These are phyloP conservation scores for Epicoccum nigrum DNA, from an alignment of 2,329 filamentous ascomycete genomes.

Conservation along the genomic window DNA sequence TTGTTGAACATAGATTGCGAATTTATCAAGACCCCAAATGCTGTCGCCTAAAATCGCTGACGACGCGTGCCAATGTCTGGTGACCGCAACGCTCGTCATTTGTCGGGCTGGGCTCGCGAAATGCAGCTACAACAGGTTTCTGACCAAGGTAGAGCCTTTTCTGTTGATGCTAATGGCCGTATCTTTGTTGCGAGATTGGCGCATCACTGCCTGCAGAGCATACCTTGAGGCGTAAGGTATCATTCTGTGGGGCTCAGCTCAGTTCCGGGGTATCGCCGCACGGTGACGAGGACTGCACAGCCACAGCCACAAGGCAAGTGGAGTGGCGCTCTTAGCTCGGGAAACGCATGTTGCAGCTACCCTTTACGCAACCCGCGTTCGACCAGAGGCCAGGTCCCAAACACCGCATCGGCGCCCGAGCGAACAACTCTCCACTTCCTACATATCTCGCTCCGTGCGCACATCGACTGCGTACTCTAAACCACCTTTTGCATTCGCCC, in stretches of 20 bases:
- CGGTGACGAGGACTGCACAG: constrained; percentile 5
- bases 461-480: constrained; percentile 9
- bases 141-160: background rate
- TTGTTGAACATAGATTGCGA: constrained; percentile 35
- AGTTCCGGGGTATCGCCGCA: background rate
- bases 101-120: constrained; percentile 1
- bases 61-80: constrained; percentile 40
- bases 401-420: constrained; percentile 26
- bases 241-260: too few species aligned
- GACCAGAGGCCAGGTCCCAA: constrained; percentile 24
- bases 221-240: background rate
- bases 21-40: constrained; percentile 33
- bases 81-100: constrained; percentile 33
- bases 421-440: constrained; percentile 15
- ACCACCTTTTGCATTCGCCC: constrained; percentile 26
- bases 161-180: too few species aligned
- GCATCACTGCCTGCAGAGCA: background rate
- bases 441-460: constrained; percentile 7
- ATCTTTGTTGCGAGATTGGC: too few species aligned
- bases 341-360: constrained; percentile 15
- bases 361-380: constrained; percentile 6
- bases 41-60: constrained; percentile 44
- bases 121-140: background rate
- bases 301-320: too few species aligned
- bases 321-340: constrained; percentile 18